Evolutionary conservation across 441 rosid genomes (phyloP), one percentile per base, ranked within the genome.

Genomic region (Jatropha multifida): DNA sequence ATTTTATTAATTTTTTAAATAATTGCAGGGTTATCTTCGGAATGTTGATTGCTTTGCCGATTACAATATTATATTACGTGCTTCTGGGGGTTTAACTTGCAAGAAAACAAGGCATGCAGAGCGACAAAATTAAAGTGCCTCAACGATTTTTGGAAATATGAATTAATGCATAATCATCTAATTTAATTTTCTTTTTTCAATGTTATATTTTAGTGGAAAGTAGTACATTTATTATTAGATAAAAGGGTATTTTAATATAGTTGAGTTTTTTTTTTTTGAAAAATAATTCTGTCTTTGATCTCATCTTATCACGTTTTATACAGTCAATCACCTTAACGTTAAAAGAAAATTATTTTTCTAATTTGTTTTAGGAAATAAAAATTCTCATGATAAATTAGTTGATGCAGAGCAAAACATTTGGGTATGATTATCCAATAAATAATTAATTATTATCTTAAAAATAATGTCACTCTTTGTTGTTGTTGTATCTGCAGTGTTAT

Each of bases 1-100:
- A 6, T 52, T 60, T 42, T 26, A 2, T 7, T 5, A 27, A 7
- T 49, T 69, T 38, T 56, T 13, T 17, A 4, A 10, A 4, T 58
- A 23, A 17, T 56, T 77, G 81, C 90, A 90, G 98, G 84, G 96
- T 94, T 62, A 89, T 94, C 54, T 89, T 92, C 63, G 97, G 97
- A 71, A 90, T 92, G 98, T 83, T 94, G 80, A 84, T 94, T 78
- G 91, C 98, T 11, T 78, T 92, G 82, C 98, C 98, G 58, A 88
- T 92, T 60, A 90, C 97, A 42, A 77, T 94, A 77, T 85, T 89
- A 76, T 94, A 94, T 78, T 92, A 94, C 62, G 79, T 92, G 72
- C 90, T 89, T 76, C 90, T 94, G 65, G 98, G 94, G 67, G 81
- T 94, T 37, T 94, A 84, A 84, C 65, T 78, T 73, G 17, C 12